Evolutionary conservation across 179 eudicot genomes (phyloP).

Genomic region (Camellia oleifera): DNA sequence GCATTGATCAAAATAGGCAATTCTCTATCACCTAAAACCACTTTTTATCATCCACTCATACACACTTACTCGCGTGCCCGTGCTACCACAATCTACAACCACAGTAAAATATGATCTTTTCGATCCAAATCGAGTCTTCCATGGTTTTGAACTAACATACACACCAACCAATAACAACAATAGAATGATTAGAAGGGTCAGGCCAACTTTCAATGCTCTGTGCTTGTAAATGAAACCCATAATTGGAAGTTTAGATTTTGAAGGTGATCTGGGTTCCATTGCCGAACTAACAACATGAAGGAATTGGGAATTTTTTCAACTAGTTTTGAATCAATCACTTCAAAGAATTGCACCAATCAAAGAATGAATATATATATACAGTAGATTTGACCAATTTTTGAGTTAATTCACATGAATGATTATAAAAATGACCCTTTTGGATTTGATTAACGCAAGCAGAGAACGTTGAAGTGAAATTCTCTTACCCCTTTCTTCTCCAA

Average conservation of each 20-base stretch:
- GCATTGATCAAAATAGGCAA: conserved; percentile 61
- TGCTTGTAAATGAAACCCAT: conserved; percentile 28
- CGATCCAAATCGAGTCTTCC: conserved; percentile 8
- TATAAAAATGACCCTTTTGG: neutral
- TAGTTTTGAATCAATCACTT: neutral
- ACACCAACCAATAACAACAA: conserved; percentile 26
- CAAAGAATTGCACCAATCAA: neutral
- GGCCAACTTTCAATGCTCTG: conserved; percentile 27
- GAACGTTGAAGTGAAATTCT: neutral
- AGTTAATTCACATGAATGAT: no score
- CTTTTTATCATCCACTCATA: conserved; percentile 44
- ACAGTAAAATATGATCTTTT: conserved; percentile 50
- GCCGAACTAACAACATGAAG: conserved; percentile 7
- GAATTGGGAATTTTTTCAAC: neutral
- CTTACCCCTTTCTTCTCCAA: conserved; percentile 6
- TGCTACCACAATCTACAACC: conserved; percentile 91
- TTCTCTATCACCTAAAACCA: conserved; percentile 16
- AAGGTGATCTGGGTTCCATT: conserved; percentile 64
- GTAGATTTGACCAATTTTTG: neutral
- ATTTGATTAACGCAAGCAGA: neutral
- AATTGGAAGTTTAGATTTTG: conserved; percentile 44
- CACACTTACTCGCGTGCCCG: conserved; percentile 81
- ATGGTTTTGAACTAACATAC: conserved; percentile 23
- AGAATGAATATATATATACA: neutral
- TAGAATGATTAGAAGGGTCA: conserved; percentile 28